Evolutionary conservation across 1,284 basidiomycete species (phyloP), one percentile per base, ranked within the genome.

Genomic region (Leccinum pachyderme): DNA sequence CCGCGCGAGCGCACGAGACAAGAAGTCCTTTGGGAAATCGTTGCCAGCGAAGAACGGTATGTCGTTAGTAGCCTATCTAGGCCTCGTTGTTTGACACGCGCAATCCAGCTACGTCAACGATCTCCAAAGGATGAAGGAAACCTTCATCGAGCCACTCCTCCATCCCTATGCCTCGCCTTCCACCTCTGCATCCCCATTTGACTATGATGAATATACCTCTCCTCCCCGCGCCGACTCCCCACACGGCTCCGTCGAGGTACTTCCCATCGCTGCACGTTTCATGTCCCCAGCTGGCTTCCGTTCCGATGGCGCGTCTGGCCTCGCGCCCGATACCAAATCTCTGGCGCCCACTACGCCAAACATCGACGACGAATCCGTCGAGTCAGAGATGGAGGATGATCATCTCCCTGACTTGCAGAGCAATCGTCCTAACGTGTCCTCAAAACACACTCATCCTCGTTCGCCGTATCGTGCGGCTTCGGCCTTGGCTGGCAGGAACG

Each of bases 21-120:
- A 71, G 96, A 99, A 75, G 96, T 98, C 3, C 73, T 99, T 32
- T 98, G 95, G 82, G 96, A 99, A 76, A 98, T 99, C 63, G 95
- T 99, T 47, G 91, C 92, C 39, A 95, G 92, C 64, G 96, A 98
- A 74, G 95, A 98, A 72, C 83, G 95, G 91, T 94, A 66, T 66
- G 81, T 81, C 29, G 48, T 29, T 31, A 2, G 8, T 32, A 57
- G 58, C 57, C 54, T 59, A 61, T 64, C 54, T 56, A 58, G 37
- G 12, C 49, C 2, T 53, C 47, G 32, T 55, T 49, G 7, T 51
- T 59, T 69, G 57, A 60, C 59, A 46, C 46, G 8, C 29, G 3
- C 18, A 31, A 47, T 52, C 24, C 69, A 95, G 95, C 82, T 98
- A 98, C 70, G 93, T 98, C 28, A 81, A 81, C 60, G 95, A 98